Conservation (phyloP, 2,329 filamentous ascomycete species). For the Fusarium brevicatenulatum region DNA sequence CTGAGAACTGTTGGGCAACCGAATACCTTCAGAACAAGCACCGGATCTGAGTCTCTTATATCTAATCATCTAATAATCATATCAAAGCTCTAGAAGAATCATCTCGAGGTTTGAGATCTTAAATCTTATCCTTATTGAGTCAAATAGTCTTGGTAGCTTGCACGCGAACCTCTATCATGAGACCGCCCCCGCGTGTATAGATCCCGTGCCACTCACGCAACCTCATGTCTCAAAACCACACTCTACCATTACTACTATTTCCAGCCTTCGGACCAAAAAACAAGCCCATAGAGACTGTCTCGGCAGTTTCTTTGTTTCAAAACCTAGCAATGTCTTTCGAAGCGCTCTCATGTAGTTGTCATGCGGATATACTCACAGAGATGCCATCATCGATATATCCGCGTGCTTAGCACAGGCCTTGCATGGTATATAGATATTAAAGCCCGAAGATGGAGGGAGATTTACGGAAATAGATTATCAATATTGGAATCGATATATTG, state of each 20-base stretch:
- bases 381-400: neutral
- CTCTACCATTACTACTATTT: neutral
- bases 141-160: neutral
- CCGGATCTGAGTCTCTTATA: accelerated
- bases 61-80: neutral
- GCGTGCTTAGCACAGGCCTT: neutral
- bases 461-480: neutral
- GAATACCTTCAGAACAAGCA: too few species aligned
- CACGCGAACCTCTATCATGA: conserved; percentile 23
- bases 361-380: neutral
- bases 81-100: too few species aligned
- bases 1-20: accelerated
- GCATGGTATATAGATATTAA: neutral
- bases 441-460: neutral
- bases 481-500: neutral
- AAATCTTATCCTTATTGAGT: accelerated
- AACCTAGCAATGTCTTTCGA: neutral
- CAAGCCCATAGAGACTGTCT: neutral
- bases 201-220: conserved; percentile 29
- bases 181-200: neutral
- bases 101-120: neutral
- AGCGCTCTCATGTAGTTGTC: conserved; percentile 17
- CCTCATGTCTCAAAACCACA: conserved; percentile 5
- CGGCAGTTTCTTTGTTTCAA: neutral
- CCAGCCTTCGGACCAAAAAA: accelerated